A percentile compares a stretch with the other conserved stretches of the same genome.
Evolutionary conservation across 2,329 filamentous ascomycete genomes (phyloP).

Genomic region (Colletotrichum echinochloae): DNA sequence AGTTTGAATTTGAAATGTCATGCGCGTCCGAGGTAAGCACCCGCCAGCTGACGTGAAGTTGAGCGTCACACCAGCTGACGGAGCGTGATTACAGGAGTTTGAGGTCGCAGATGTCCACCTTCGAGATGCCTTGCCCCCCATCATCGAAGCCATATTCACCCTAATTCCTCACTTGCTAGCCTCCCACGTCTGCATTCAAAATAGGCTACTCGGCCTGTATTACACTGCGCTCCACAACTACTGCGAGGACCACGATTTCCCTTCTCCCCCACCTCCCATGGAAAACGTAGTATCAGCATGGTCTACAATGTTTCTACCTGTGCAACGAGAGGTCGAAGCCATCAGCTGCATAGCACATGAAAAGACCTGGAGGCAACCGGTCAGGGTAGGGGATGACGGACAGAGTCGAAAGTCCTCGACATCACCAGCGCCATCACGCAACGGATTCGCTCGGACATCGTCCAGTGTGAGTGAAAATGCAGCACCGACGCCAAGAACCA

Average conservation of each 20-base stretch:
- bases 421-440: slow-evolving; percentile 48
- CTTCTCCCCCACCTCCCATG: slow-evolving; percentile 78
- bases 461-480: slow-evolving; percentile 52
- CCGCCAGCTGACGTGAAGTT: background rate
- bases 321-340: slow-evolving; percentile 75
- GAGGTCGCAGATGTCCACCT: slow-evolving; percentile 80
- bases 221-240: slow-evolving; percentile 83
- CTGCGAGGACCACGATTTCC: slow-evolving; percentile 75
- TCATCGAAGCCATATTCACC: slow-evolving; percentile 77
- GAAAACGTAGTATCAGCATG: slow-evolving; percentile 76
- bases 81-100: slow-evolving; percentile 67
- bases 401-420: slow-evolving; percentile 45
- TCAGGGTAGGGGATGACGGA: slow-evolving; percentile 51
- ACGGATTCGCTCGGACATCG: slow-evolving; percentile 54
- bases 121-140: slow-evolving; percentile 75
- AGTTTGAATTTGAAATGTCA: slow-evolving; percentile 77
- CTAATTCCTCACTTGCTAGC: slow-evolving; percentile 79
- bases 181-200: slow-evolving; percentile 80
- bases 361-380: slow-evolving; percentile 67
- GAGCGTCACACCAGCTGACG: background rate
- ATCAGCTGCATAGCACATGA: slow-evolving; percentile 74
- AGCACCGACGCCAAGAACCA: slow-evolving; percentile 48
- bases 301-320: slow-evolving; percentile 71
- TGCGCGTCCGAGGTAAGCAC: slow-evolving; percentile 70
- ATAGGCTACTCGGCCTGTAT: slow-evolving; percentile 79